phyloP scores from a whole-genome alignment of 78 protist genomes.

The Pigoraptor vietnamica region DNA sequence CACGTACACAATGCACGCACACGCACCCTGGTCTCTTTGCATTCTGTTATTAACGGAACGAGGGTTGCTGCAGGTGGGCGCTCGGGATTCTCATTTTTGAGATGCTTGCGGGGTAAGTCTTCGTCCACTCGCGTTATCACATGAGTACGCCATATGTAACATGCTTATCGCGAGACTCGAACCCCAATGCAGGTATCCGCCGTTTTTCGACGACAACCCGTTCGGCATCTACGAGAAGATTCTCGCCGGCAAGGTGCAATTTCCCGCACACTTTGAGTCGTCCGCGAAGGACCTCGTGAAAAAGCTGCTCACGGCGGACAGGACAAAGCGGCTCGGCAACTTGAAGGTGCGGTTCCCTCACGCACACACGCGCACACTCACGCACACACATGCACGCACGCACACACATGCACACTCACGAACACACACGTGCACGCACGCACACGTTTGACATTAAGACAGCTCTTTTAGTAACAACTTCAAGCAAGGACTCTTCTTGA shows the following conservation, averaged over 20 bases:
- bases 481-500: no score
- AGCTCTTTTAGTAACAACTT: no score
- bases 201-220: constrained; percentile 88
- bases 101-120: background rate
- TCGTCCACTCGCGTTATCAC: no score
- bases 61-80: no score
- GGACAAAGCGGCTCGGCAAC: constrained; percentile 83
- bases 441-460: no score
- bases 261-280: constrained; percentile 78
- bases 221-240: constrained; percentile 83
- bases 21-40: no score
- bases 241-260: constrained; percentile 65
- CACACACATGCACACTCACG: background rate
- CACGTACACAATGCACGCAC: no score
- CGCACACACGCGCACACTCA: background rate
- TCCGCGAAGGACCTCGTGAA: constrained; percentile 77
- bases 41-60: no score
- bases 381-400: background rate
- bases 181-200: constrained; percentile 75
- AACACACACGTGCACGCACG: background rate
- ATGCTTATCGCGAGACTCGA: no score
- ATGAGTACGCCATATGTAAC: no score
- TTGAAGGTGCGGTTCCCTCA: constrained; percentile 26
- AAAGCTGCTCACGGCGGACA: constrained; percentile 72
- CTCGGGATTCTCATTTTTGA: constrained; percentile 38